Base-by-base conservation (phyloP, 1,284 basidiomycete species). In the Sanghuangporus weigelae region DNA sequence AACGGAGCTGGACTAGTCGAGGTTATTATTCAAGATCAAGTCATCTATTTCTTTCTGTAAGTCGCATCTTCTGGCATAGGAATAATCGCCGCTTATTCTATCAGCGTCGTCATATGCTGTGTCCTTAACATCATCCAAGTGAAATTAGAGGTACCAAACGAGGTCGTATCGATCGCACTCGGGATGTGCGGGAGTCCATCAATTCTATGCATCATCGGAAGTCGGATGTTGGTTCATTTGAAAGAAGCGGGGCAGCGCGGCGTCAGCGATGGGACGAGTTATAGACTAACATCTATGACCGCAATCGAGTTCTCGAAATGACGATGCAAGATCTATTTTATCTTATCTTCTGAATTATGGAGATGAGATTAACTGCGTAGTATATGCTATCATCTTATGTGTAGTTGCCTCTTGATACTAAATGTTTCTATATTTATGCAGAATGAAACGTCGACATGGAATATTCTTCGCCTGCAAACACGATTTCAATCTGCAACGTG, bases 231-330 rank as follows among this genome's bases (percentile, higher is more conserved):
- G 7, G 3, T 60, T 42, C 19, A 60, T 50, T n/a, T 60, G 38
- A 60, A 60, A 16, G 59, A 60, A 40, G 59, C 59, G 21, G 49
- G 49, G 19, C 36, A 60, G 23, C 44, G 31, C 12, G 50, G 49
- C 16, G 31, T 60, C 31, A 60, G 42, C 35, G 50, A 40, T 1
- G 59, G 59, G 16, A 60, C 49, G 12, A 60, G 19, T 21, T 60
- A 59, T 59, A 46, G 19, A 2, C 31, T n/a, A 7, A 16, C 11
- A 14, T 12, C 53, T 11, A 14, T 55, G 26, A 55, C 23, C 7
- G 16, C 11, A 11, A 23, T 55, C 8, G 53, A 55, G 31, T 55
- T 55, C 26, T 26, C 26, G 26, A 26, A 26, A 26, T 26, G 26
- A 26, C 1, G 3, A 26, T 26, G 26, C 26, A 26, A 26, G 26